phyloP scores from a whole-genome alignment of 192 early-diverging fungal species.

The Chytriomyces confervae region DNA sequence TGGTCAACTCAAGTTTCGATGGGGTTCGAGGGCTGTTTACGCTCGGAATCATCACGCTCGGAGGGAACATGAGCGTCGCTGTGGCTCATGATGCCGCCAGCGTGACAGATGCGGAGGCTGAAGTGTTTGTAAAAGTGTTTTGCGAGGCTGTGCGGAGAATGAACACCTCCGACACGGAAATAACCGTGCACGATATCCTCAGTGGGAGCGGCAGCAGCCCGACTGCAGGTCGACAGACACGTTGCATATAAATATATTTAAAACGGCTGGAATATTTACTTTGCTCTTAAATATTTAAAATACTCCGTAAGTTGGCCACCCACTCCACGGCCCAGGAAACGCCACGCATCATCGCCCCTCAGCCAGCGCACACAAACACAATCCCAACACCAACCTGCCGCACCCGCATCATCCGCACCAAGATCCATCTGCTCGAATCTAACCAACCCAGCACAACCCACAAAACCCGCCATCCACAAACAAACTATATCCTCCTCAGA shows the following conservation, averaged over 20 bases:
- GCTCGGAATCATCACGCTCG: slow-evolving; percentile 53
- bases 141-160: slow-evolving; percentile 30
- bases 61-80: slow-evolving; percentile 46
- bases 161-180: neutral
- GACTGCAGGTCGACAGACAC: no score
- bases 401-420: neutral
- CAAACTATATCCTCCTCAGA: neutral
- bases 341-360: neutral
- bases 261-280: neutral
- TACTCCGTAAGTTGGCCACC: no score
- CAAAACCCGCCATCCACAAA: neutral
- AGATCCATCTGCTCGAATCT: neutral
- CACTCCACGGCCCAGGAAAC: neutral
- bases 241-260: neutral
- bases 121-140: slow-evolving; percentile 45
- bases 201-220: neutral
- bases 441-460: neutral
- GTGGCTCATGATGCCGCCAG: slow-evolving; percentile 41
- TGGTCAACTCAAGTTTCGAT: slow-evolving; percentile 51
- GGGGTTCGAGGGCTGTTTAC: slow-evolving; percentile 57
- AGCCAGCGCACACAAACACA: neutral
- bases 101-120: slow-evolving; percentile 47
- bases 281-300: neutral
- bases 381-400: neutral
- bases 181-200: neutral